Conservation (phyloP, 164 flowering plant genomes). For the Warburgia ugandensis region DNA sequence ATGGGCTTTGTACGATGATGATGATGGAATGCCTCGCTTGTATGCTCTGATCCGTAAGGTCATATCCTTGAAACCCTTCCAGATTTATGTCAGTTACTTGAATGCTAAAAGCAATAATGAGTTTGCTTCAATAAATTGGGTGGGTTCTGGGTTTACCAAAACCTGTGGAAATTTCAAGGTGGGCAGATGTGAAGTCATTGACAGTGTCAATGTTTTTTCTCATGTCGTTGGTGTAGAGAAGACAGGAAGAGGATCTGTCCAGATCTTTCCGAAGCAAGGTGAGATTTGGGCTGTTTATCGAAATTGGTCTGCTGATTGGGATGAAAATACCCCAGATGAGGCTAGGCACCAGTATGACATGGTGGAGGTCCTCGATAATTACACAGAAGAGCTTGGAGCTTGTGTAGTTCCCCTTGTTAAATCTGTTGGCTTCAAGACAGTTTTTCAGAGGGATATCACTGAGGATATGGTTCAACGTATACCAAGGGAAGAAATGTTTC, state of each 20-base stretch:
- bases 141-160: conserved; percentile 62
- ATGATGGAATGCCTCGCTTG: conserved; percentile 95
- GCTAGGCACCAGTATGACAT: conserved; percentile 76
- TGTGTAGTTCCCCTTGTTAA: conserved; percentile 57
- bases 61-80: conserved; percentile 68
- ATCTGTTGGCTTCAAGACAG: conserved; percentile 67
- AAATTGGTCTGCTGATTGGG: conserved; percentile 82
- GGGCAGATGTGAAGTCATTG: conserved; percentile 49
- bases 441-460: conserved; percentile 21
- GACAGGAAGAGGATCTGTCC: conserved; percentile 63
- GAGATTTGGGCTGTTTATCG: conserved; percentile 86
- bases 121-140: conserved; percentile 62
- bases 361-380: conserved; percentile 87
- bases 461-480: conserved; percentile 8
- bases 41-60: conserved; percentile 74
- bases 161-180: conserved; percentile 80
- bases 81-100: conserved; percentile 59
- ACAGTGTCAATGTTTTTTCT: conserved; percentile 75
- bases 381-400: conserved; percentile 61
- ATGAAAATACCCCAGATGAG: conserved; percentile 49
- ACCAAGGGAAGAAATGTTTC: conserved; percentile 74
- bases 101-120: conserved; percentile 60
- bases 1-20: conserved; percentile 94
- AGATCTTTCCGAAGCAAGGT: conserved; percentile 69
- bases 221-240: conserved; percentile 56